Conservation (phyloP, 805 yeast species). For the Danielia reshetovae region DNA sequence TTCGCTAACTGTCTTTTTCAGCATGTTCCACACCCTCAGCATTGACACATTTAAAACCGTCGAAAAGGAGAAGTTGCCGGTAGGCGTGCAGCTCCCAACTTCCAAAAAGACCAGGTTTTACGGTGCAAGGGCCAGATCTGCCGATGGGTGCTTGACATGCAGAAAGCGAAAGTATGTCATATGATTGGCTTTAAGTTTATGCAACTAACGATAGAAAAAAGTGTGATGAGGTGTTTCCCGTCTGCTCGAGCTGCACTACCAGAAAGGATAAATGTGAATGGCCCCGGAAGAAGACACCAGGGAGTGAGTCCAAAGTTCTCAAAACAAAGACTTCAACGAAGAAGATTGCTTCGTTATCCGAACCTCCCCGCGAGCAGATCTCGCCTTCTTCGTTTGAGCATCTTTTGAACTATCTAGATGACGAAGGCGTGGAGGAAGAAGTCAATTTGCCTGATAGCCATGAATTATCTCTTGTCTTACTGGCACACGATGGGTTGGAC, state of each 20-base stretch:
- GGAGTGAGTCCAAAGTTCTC: no score
- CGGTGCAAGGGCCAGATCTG: slow-evolving; percentile 16
- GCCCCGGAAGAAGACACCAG: no score
- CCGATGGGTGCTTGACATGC: slow-evolving; percentile 14
- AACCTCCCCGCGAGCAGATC: no score
- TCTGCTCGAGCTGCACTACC: slow-evolving; percentile 9
- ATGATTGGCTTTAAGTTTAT: neutral
- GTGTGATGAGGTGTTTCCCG: slow-evolving; percentile 16
- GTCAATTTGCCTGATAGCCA: no score
- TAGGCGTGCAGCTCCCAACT: slow-evolving; percentile 10
- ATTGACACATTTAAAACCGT: slow-evolving; percentile 10
- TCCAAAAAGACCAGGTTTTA: slow-evolving; percentile 6
- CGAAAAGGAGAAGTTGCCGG: slow-evolving; percentile 6
- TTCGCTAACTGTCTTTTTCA: neutral
- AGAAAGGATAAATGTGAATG: slow-evolving; percentile 8
- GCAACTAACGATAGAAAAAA: slow-evolving; percentile 14
- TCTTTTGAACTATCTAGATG: no score
- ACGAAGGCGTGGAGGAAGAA: no score
- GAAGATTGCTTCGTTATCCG: no score
- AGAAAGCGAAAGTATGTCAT: slow-evolving; percentile 16
- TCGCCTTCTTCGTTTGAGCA: no score
- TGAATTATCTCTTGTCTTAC: no score
- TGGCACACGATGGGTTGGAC: neutral
- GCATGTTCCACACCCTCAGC: slow-evolving; percentile 15
- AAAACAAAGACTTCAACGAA: no score